Evolutionary conservation across 805 yeast species (phyloP), one percentile per base, ranked within the genome.

Genomic region (Saccharomycopsis schoenii): DNA sequence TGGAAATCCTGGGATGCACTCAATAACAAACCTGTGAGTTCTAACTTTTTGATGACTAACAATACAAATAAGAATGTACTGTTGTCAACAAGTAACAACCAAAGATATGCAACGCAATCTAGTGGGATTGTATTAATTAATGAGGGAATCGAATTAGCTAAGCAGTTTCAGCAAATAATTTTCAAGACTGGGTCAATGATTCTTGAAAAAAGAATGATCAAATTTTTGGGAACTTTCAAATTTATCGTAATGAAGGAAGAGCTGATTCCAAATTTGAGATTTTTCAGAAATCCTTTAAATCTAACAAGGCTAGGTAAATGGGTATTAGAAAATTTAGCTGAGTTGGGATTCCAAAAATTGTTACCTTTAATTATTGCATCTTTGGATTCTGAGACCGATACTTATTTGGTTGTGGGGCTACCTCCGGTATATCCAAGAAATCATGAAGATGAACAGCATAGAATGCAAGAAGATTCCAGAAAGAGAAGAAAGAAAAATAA

Each of bases 171-270:
- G 70, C 85, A 85, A 66, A 83, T 89, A 8, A 83, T 94, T 1
- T 94, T 93, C 69, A 80, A 85, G 58, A 88, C 97, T 0, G 97
- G 97, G 1, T 87, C 87, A 71, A 89, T 93, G n/a, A 79, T 93
- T 14, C 77, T 94, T 64, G 97, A 94, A 68, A 85, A 93, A 67
- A 83, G 85, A 64, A 77, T 86, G 68, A 81, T 93, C 59, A 90
- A 88, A 67, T 88, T 89, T 68, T 77, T 94, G 62, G 78, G 91
- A 56, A 79, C 89, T 19, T 94, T 88, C 71, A 77, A 97, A 61
- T 77, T 94, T 57, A 96, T 96, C 55, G 96, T 94, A 10, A 72
- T 96, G 51, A 89, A 86, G 64, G 98, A 92, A 69, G 96, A 91
- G 0, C 43, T 60, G 15, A 57, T 59, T 12, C 94, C 96, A 4